Evolutionary conservation across 2,329 filamentous ascomycete genomes (phyloP).

Genomic region (Chalara sp.): DNA sequence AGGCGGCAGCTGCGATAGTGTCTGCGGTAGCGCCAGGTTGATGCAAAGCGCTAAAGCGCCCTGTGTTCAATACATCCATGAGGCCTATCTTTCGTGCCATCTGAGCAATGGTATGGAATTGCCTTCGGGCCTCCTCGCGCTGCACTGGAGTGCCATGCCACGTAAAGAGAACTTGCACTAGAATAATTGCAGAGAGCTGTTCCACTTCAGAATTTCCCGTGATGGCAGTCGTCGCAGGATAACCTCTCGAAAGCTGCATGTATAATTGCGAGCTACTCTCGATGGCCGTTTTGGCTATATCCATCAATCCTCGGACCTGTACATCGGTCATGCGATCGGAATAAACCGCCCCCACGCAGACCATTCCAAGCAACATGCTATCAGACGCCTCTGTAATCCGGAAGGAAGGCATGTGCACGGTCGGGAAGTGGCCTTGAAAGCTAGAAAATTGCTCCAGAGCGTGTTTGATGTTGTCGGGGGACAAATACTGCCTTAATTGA

Average conservation of each 20-base stretch:
- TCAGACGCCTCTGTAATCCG: slow-evolving; percentile 59
- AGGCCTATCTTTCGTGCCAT: slow-evolving; percentile 52
- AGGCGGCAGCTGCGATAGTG: slow-evolving; percentile 42
- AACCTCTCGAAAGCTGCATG: slow-evolving; percentile 31
- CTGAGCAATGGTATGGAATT: slow-evolving; percentile 49
- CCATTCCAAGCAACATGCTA: slow-evolving; percentile 61
- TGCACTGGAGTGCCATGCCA: slow-evolving; percentile 67
- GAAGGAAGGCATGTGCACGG: slow-evolving; percentile 67
- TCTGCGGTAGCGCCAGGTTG: slow-evolving; percentile 43
- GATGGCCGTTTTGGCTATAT: slow-evolving; percentile 52
- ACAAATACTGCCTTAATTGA: slow-evolving; percentile 49
- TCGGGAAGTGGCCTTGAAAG: slow-evolving; percentile 67
- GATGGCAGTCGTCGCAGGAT: slow-evolving; percentile 26
- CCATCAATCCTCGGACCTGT: slow-evolving; percentile 63
- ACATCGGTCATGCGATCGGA: slow-evolving; percentile 53
- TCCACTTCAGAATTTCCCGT: slow-evolving; percentile 45
- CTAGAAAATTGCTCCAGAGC: slow-evolving; percentile 67
- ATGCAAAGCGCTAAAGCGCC: slow-evolving; percentile 53
- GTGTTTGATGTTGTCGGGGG: slow-evolving; percentile 61
- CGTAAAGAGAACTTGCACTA: slow-evolving; percentile 55
- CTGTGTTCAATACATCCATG: slow-evolving; percentile 43
- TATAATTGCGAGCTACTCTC: slow-evolving; percentile 48
- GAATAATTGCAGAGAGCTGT: slow-evolving; percentile 59
- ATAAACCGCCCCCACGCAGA: slow-evolving; percentile 70
- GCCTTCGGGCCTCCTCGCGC: slow-evolving; percentile 53